Base-by-base conservation (phyloP, 2,329 filamentous ascomycete genomes). In the Arthrocladium fulminans region DNA sequence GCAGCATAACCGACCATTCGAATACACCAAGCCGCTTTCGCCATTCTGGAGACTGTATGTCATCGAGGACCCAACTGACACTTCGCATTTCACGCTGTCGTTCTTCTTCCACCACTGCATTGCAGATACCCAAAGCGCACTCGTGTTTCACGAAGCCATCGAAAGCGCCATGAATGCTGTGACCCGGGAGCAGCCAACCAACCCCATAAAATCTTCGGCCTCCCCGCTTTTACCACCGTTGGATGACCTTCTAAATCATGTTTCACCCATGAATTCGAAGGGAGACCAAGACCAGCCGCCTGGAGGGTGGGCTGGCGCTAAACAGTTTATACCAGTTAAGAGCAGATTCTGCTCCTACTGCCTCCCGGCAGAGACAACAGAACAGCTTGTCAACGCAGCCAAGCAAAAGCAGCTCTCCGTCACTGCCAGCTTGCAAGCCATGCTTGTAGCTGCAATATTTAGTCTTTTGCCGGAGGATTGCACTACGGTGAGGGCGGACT, bases 91-190 rank as follows among this genome's bases (percentile, higher is more conserved):
- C 50, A 71, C 68, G 0, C 68, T 65, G 1, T 59, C 58, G 2
- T 75, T 72, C 58, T 60, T 73, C 8, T 73, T 64, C 52, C 73
- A 76, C 48, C 73, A 75, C 59, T 68, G 66, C 2, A 60, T 75
- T 43, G 67, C 66, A 2, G 73, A 76, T 53, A 72, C 72, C 1
- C 59, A 58, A 7, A 72, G 70, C 0, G 70, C 67, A 0, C 63
- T 71, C 23, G 61, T 67, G 0, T 74, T 75, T 51, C 72, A 74
- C 47, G 55, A 61, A 7, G 59, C 63, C 0, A 70, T 75, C 30
- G 61, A 67, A 3, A 53, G 57, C 3, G 67, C 66, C 3, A 51
- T 74, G 10, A 51, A 60, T 19, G 41, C 52, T 1, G 50, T 45
- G 30, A 51, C 49, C 3, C n/a, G 48, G 1, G 48, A 48, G 2